Conservation (phyloP, 164 flowering plant species). For the Nelumbo lutea region DNA sequence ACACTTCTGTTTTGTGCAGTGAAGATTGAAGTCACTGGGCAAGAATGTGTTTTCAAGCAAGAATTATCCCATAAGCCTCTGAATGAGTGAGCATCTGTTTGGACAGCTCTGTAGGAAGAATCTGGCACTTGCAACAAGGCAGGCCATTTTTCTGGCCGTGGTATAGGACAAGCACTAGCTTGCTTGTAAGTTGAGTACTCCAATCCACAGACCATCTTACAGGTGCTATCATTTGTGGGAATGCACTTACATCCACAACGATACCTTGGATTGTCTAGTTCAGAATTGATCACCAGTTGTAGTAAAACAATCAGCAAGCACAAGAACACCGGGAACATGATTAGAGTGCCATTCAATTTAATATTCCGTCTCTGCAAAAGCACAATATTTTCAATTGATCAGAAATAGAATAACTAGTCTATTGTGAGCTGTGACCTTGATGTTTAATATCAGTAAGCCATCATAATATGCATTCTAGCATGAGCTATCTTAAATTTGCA, state of each 20-base stretch:
- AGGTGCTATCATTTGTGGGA: conserved; percentile 1
- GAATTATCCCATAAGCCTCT: neutral
- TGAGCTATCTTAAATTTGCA: too few species aligned
- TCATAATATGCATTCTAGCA: too few species aligned
- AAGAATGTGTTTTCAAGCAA: conserved; percentile 1
- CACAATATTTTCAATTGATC: neutral
- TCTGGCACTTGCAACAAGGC: conserved; percentile 4
- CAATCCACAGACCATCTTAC: conserved; percentile 3
- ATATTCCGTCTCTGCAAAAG: conserved; percentile 2
- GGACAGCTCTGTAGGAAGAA: neutral
- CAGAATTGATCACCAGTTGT: neutral
- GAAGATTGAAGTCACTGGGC: conserved; percentile 8
- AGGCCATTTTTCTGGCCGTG: conserved; percentile 1
- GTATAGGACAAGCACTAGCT: neutral
- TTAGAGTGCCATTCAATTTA: neutral
- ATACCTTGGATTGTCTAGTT: conserved; percentile 3
- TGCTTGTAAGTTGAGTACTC: conserved; percentile 1
- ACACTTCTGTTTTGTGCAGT: conserved; percentile 2
- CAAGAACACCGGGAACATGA: conserved; percentile 1
- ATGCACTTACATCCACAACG: conserved; percentile 9
- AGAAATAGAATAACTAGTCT: neutral
- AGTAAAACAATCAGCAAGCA: conserved; percentile 3
- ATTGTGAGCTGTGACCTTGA: too few species aligned
- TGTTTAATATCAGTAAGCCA: too few species aligned
- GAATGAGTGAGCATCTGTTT: neutral